Base-by-base conservation (phyloP, 495 filamentous ascomycete genomes). In the Rusavskia elegans region DNA sequence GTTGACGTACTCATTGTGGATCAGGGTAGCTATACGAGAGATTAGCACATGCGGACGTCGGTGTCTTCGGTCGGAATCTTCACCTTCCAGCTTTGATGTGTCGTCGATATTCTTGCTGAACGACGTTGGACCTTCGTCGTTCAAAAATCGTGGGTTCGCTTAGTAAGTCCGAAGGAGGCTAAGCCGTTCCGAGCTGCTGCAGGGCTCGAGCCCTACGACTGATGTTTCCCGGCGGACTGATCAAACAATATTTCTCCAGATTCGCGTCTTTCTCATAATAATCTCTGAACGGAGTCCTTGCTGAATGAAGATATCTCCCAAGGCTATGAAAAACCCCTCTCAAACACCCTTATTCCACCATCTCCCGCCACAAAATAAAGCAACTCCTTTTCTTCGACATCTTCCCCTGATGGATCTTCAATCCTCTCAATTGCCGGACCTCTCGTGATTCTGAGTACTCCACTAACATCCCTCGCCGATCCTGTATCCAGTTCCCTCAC, bases 401-500 rank as follows among this genome's bases (percentile, higher is more conserved):
- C 59, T n/a, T 53, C 64, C 17, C 56, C 64, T 5, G 39, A 67
- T 13, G 70, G 62, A 6, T 49, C 54, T 19, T 57, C 55, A 21
- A 62, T 63, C 32, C 29, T 21, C 32, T 59, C 66, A 57, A 62
- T 69, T 25, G 68, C 73, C 49, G 70, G 73, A 6, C 81, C 79
- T 21, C 68, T 71, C 9, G 83, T 87, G 49, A 93, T 75, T 57
- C 90, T 76, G 51, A 95, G 56, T 36, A 95, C 85, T 9, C 92
- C 90, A 69, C 85, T 94, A 23, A 96, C 85, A 71, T 97, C 90
- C 64, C 74, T 83, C 49, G 90, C 92, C 16, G 79, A 75, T 1
- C 90, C 90, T 0, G 87, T 94, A 59, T 89, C 86, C 53, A 97
- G 65, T 54, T 77, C 72, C 44, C 87, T 73, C 27, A 89, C 65